A percentile compares a stretch with the other conserved stretches of the same genome.
Evolutionary conservation across 306 rosid genomes (phyloP).

Genomic region (Glycine soja): DNA sequence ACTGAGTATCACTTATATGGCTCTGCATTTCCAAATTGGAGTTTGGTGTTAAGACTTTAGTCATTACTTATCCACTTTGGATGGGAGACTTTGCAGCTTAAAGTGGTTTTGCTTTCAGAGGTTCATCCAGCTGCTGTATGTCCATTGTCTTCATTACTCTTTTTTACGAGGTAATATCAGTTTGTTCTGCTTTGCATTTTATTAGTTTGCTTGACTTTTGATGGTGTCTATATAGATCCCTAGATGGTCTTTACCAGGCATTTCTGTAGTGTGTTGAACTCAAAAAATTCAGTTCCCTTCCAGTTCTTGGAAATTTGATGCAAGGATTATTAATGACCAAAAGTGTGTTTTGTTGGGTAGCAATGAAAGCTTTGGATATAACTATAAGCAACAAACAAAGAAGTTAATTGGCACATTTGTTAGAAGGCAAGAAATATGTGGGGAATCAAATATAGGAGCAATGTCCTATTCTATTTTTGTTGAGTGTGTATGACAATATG

Average conservation of each 20-base stretch:
- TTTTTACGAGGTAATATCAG: conserved; percentile 64
- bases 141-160: conserved; percentile 49
- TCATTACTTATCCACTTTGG: conserved; percentile 48
- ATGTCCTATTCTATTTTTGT: neutral
- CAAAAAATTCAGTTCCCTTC: conserved; percentile 23
- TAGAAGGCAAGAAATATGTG: conserved; percentile 23
- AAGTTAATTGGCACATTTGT: conserved; percentile 20
- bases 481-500: neutral
- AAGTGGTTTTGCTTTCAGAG: conserved; percentile 57
- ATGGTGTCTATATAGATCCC: conserved; percentile 33
- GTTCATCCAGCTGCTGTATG: conserved; percentile 52
- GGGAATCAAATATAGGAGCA: neutral
- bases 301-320: conserved; percentile 31
- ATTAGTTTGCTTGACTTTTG: conserved; percentile 11
- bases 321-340: conserved; percentile 26
- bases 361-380: conserved; percentile 24
- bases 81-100: conserved; percentile 54
- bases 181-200: conserved; percentile 40
- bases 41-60: conserved; percentile 37
- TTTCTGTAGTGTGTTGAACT: conserved; percentile 27
- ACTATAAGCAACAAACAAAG: conserved; percentile 35
- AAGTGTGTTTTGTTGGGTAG: conserved; percentile 13
- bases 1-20: conserved; percentile 42
- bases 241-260: conserved; percentile 31
- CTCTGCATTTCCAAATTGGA: conserved; percentile 53